Base-by-base conservation (phyloP, 2,329 filamentous ascomycete genomes). In the Sphaerostilbella broomeana region DNA sequence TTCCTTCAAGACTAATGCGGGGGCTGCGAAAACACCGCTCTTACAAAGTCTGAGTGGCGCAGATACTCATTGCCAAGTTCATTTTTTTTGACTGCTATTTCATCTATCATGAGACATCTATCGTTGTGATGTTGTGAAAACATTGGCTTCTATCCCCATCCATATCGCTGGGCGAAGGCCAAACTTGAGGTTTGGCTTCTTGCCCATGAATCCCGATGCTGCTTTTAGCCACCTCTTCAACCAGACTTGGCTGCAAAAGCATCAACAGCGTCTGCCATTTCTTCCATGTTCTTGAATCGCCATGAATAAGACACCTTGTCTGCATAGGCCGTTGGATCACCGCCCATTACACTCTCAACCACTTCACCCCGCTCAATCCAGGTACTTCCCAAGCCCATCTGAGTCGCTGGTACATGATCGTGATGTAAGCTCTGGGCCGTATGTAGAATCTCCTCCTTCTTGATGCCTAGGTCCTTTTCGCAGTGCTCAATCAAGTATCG, bases 371-470 rank as follows among this genome's bases (percentile, higher is more conserved):
- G 60, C 40, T 71, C 71, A 50, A 86, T 85, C 80, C 80, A 87
- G 13, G 72, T 73, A 41, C 72, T 79, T 47, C 66, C 68, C 25
- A 86, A 54, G 1, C 76, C 79, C 13, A 79, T 51, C 52, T 74
- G 56, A 58, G 73, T 74, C 3, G 79, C 77, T 0, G 84, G 79
- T 4, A 73, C 69, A 57, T 86, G 81, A 50, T 87, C 84, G 47
- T 81, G 75, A 25, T 67, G 70, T 55, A 85, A 60, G 45, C 78
- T 81, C 59, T 83, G 73, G 37, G 83, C 84, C 0, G 82, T 81
- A 54, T 85, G 81, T 47, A 86, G 53, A 30, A 87, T 64, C 45
- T 77, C 63, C 20, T 70, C 65, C 46, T 48, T 49, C 4, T 58
- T 52, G 0, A 84, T 55, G 0, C 72, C 77, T 36, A 82, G 72